phyloP scores from a whole-genome alignment of 345 rosid genomes.

The Cardiospermum halicacabum region DNA sequence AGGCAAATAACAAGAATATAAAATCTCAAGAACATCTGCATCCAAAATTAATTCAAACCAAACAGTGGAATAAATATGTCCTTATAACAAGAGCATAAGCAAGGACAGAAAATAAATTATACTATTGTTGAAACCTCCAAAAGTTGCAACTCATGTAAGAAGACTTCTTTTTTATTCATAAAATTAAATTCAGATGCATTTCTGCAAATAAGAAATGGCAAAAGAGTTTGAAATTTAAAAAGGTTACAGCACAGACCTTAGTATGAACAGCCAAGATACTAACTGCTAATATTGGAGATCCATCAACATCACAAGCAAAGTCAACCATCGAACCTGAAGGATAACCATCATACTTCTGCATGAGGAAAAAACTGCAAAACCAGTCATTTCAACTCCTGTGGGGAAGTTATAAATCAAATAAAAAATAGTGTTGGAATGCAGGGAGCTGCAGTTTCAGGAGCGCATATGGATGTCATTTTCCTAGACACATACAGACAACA shows the following conservation, averaged over 20 bases:
- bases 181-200: not conserved
- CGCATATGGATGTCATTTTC: not conserved
- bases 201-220: not conserved
- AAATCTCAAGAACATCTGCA: not conserved
- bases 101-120: not conserved
- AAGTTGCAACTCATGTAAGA: not conserved
- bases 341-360: conserved; percentile 75
- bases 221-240: conserved; percentile 1
- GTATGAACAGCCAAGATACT: conserved; percentile 85
- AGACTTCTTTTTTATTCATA: not conserved
- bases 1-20: not conserved
- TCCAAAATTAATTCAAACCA: not conserved
- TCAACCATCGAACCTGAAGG: conserved; percentile 95
- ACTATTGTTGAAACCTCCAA: not conserved
- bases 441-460: not conserved
- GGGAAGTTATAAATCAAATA: not conserved
- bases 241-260: conserved; percentile 43
- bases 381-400: conserved; percentile 1
- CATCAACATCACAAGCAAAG: conserved; percentile 82
- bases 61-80: conserved; percentile 3
- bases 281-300: conserved; percentile 75
- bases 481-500: not conserved
- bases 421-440: not conserved
- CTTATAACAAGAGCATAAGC: not conserved
- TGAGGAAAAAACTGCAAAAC: conserved; percentile 7